These are phyloP conservation scores for Paecilomyces variotii DNA, from an alignment of 2,329 filamentous ascomycete species.

Conservation along the genomic window DNA sequence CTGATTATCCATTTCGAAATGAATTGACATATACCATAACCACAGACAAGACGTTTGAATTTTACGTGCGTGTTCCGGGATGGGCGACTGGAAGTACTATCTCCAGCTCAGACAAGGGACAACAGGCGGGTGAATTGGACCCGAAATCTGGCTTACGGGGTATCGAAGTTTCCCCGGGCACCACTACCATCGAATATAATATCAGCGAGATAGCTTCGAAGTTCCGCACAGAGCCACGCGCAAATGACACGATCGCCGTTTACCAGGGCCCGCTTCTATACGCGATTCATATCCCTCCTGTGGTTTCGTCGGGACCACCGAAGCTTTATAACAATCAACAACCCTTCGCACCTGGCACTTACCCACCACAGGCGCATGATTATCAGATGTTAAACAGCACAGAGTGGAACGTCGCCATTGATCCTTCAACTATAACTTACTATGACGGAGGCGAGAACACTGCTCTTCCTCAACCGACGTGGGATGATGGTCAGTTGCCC, in stretches of 20 bases:
- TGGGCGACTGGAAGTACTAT: slow-evolving; percentile 29
- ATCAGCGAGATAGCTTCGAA: slow-evolving; percentile 17
- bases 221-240: slow-evolving; percentile 27
- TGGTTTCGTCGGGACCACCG: slow-evolving; percentile 12
- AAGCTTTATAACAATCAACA: slow-evolving; percentile 4
- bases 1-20: slow-evolving; percentile 43
- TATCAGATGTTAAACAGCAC: slow-evolving; percentile 27
- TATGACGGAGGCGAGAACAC: slow-evolving; percentile 12
- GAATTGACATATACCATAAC: slow-evolving; percentile 34
- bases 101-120: not conserved
- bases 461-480: slow-evolving; percentile 18
- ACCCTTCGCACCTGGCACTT: slow-evolving; percentile 17
- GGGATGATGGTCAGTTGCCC: slow-evolving; percentile 24
- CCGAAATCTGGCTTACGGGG: slow-evolving; percentile 30
- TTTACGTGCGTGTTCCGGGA: slow-evolving; percentile 39
- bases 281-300: slow-evolving; percentile 30
- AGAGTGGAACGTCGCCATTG: slow-evolving; percentile 22
- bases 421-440: slow-evolving; percentile 26
- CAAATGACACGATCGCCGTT: slow-evolving; percentile 37
- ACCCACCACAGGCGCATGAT: slow-evolving; percentile 22
- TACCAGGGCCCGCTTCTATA: slow-evolving; percentile 41
- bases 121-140: slow-evolving; percentile 20
- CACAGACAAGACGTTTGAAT: slow-evolving; percentile 29
- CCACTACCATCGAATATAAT: slow-evolving; percentile 24
- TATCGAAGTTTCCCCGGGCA: slow-evolving; percentile 26